Percentiles rank a stretch among this genome's conserved stretches.
phyloP scores from a whole-genome alignment of 495 filamentous ascomycete species.

The Xylaria cubensis region DNA sequence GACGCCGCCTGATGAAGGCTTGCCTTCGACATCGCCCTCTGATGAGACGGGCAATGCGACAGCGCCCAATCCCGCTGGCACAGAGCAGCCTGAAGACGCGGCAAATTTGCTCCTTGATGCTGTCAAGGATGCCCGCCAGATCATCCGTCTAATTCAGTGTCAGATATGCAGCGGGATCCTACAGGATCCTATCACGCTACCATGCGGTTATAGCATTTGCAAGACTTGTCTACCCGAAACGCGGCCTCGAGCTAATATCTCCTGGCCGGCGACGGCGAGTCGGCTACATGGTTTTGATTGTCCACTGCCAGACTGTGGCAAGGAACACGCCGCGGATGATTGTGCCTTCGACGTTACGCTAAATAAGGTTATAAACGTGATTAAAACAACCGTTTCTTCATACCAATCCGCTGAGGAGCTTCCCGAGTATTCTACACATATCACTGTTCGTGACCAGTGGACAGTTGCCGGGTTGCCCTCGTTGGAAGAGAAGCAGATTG shows the following conservation, averaged over 20 bases:
- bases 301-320: slow-evolving; percentile 68
- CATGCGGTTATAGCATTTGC: slow-evolving; percentile 84
- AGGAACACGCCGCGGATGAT: slow-evolving; percentile 77
- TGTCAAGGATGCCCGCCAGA: slow-evolving; percentile 47
- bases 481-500: slow-evolving; percentile 41
- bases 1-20: slow-evolving; percentile 23
- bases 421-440: slow-evolving; percentile 38
- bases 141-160: slow-evolving; percentile 79
- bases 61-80: slow-evolving; percentile 19
- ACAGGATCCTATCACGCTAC: slow-evolving; percentile 72
- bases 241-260: slow-evolving; percentile 68
- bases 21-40: background rate
- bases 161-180: slow-evolving; percentile 73
- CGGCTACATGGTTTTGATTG: slow-evolving; percentile 74
- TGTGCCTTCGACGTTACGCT: slow-evolving; percentile 79
- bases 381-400: slow-evolving; percentile 54
- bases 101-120: slow-evolving; percentile 32
- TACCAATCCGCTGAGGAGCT: slow-evolving; percentile 38
- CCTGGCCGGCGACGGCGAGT: slow-evolving; percentile 71
- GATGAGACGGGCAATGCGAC: slow-evolving; percentile 25
- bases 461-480: slow-evolving; percentile 50
- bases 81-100: slow-evolving; percentile 27
- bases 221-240: slow-evolving; percentile 72
- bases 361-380: slow-evolving; percentile 64
- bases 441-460: slow-evolving; percentile 52